Evolutionary conservation across 208 protist genomes (phyloP).

Genomic region (Trypanosoma boissoni): DNA sequence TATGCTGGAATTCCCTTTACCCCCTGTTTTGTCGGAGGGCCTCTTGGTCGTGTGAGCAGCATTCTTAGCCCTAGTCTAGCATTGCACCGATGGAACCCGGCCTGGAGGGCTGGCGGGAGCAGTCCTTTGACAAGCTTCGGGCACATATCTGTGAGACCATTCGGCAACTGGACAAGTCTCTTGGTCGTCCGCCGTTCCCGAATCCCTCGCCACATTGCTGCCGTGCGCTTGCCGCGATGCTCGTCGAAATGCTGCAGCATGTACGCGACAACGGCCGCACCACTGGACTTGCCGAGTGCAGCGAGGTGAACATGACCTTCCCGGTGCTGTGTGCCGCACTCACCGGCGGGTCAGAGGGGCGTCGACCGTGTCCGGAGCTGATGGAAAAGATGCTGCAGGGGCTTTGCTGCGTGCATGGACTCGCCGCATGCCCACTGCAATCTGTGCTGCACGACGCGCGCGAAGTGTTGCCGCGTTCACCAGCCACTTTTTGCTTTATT

Average conservation of each 20-base stretch:
- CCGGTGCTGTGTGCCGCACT: constrained; percentile 72
- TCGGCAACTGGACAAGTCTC: constrained; percentile 36
- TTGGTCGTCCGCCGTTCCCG: constrained; percentile 69
- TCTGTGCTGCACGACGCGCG: constrained; percentile 39
- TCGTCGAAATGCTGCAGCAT: constrained; percentile 16
- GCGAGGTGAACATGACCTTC: constrained; percentile 58
- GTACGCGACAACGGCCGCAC: constrained; percentile 25
- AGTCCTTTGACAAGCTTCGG: constrained; percentile 10
- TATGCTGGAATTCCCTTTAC: neutral
- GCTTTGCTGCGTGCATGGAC: constrained; percentile 27
- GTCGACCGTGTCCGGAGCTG: constrained; percentile 39
- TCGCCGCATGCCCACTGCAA: constrained; percentile 64
- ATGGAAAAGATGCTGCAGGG: constrained; percentile 39
- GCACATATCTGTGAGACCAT: constrained; percentile 15
- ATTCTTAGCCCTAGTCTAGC: no score
- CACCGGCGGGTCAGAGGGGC: constrained; percentile 38
- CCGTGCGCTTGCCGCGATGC: constrained; percentile 25
- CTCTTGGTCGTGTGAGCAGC: neutral
- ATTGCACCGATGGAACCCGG: neutral
- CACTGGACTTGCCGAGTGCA: constrained; percentile 16
- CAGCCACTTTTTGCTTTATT: constrained; percentile 48
- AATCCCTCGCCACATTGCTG: constrained; percentile 20
- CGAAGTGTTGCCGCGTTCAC: constrained; percentile 31
- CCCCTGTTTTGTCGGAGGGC: neutral
- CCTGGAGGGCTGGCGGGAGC: neutral